Conservation (phyloP, 2,329 filamentous ascomycete genomes). For the Onygenales sp. region DNA sequence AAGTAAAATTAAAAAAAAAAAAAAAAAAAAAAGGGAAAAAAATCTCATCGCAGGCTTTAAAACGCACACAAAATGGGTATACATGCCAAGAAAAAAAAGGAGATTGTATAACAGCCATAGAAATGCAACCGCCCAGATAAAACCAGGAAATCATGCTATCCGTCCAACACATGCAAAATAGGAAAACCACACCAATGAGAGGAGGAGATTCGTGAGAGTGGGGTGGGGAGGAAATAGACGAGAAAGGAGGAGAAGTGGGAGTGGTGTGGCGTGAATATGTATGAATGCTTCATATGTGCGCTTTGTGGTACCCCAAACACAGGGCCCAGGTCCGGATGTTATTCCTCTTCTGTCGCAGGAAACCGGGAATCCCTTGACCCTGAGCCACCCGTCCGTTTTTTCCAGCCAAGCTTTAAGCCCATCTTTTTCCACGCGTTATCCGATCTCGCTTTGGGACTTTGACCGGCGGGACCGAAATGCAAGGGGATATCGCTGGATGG, state of each 20-base stretch:
- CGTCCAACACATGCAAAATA: background rate
- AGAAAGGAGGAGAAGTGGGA: background rate
- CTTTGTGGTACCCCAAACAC: background rate
- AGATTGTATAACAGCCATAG: background rate
- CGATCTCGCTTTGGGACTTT: conserved; percentile 32
- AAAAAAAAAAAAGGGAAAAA: background rate
- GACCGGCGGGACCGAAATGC: conserved; percentile 17
- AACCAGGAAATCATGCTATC: background rate
- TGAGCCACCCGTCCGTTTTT: conserved; percentile 24
- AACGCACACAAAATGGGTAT: too few relatives aligned
- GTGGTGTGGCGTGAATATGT: background rate
- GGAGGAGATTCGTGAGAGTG: background rate
- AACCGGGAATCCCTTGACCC: conserved; percentile 16
- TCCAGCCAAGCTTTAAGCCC: conserved; percentile 40
- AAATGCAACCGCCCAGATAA: background rate
- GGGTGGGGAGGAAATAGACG: background rate
- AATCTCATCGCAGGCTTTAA: too few relatives aligned
- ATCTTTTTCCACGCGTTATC: conserved; percentile 46
- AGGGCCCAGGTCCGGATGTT: conserved; percentile 5
- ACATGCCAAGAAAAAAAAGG: background rate
- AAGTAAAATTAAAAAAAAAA: too few relatives aligned
- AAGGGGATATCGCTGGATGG: conserved; percentile 32
- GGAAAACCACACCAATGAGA: background rate
- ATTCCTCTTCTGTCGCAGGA: conserved; percentile 17
- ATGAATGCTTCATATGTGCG: background rate